Evolutionary conservation across 2,329 filamentous ascomycete genomes (phyloP).

Genomic region (Talaromyces sp.): DNA sequence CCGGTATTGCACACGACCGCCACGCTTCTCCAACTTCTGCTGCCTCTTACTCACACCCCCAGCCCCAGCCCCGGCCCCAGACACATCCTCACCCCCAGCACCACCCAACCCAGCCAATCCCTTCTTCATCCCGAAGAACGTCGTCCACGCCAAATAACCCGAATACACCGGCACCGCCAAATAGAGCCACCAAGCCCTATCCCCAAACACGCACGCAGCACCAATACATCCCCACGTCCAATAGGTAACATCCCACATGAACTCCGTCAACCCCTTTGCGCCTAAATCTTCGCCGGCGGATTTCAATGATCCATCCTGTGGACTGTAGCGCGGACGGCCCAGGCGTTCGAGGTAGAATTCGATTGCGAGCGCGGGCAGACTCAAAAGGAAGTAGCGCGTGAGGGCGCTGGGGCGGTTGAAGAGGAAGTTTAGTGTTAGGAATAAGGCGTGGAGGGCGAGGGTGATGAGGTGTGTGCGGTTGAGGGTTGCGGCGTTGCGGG

Average conservation of each 20-base stretch:
- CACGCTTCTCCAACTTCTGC: slow-evolving; percentile 55
- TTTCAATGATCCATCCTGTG: slow-evolving; percentile 65
- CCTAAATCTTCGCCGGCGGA: slow-evolving; percentile 83
- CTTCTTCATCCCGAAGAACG: slow-evolving; percentile 48
- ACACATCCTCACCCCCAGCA: slow-evolving; percentile 26
- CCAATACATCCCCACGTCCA: slow-evolving; percentile 81
- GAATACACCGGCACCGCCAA: slow-evolving; percentile 51
- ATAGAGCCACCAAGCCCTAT: slow-evolving; percentile 72
- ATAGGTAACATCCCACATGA: slow-evolving; percentile 97
- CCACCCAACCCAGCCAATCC: slow-evolving; percentile 45
- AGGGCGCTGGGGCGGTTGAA: slow-evolving; percentile 62
- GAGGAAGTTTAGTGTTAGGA: slow-evolving; percentile 68
- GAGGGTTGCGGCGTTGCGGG: slow-evolving; percentile 73
- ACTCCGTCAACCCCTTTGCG: slow-evolving; percentile 86
- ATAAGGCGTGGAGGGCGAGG: slow-evolving; percentile 68
- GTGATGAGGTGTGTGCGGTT: slow-evolving; percentile 80
- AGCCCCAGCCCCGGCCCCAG: not conserved
- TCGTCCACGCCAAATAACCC: slow-evolving; percentile 47
- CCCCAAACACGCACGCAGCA: slow-evolving; percentile 73
- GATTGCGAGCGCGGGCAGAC: slow-evolving; percentile 71
- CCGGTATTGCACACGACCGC: slow-evolving; percentile 46
- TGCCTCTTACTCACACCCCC: slow-evolving; percentile 48
- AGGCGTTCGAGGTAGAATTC: slow-evolving; percentile 83
- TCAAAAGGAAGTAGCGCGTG: slow-evolving; percentile 69
- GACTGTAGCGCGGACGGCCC: slow-evolving; percentile 72